A percentile compares a stretch with the other conserved stretches of the same genome.
Evolutionary conservation across 2,329 filamentous ascomycete species (phyloP).

Genomic region (Aspergillus proliferans): DNA sequence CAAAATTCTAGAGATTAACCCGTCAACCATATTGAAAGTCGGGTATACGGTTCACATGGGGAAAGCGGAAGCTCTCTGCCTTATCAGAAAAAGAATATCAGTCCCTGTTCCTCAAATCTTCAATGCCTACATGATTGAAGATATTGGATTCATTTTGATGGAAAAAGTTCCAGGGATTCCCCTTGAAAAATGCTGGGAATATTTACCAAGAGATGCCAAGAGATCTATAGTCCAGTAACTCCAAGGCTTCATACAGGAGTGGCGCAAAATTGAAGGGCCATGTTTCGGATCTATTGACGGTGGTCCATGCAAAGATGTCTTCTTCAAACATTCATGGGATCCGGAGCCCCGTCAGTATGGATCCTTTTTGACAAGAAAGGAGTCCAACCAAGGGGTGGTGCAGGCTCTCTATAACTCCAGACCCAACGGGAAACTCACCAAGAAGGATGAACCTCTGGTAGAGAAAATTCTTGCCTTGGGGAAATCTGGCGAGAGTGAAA

Average conservation of each 20-base stretch:
- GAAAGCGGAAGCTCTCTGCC: background rate
- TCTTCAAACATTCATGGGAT: too few species aligned
- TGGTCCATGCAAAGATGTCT: too few species aligned
- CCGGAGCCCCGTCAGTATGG: too few species aligned
- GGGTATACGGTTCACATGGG: background rate
- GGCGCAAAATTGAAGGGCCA: too few species aligned
- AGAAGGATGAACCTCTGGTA: too few species aligned
- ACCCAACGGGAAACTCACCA: too few species aligned
- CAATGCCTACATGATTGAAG: conserved; percentile 10
- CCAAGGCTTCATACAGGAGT: background rate
- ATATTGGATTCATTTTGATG: conserved; percentile 14
- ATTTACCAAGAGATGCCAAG: conserved; percentile 3
- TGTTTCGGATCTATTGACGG: too few species aligned
- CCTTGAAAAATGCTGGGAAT: conserved; percentile 6
- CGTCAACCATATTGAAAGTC: background rate
- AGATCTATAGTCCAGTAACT: conserved; percentile 5
- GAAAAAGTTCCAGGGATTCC: conserved; percentile 6
- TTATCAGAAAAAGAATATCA: background rate
- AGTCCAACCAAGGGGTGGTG: too few species aligned
- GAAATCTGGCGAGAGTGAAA: too few species aligned
- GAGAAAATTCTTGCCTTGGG: too few species aligned
- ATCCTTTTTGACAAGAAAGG: too few species aligned
- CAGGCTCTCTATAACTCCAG: too few species aligned
- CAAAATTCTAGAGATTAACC: background rate
- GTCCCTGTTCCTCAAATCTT: conserved; percentile 7